Conservation (phyloP, 202 grass and related monocot species). For the Zizania palustris region DNA sequence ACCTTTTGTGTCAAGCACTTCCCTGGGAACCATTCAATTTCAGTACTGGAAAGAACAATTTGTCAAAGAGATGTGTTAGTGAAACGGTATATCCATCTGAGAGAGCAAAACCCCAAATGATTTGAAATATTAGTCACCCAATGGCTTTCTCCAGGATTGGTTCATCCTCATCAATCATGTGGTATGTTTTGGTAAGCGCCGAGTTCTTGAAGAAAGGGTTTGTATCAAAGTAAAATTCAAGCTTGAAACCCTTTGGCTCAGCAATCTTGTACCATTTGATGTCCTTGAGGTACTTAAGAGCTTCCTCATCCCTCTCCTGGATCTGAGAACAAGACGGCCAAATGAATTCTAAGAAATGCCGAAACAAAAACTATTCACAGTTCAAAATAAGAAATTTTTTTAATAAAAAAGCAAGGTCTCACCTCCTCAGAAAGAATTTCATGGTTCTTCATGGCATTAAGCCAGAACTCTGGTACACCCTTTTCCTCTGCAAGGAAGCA, state of each 20-base stretch:
- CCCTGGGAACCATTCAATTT: constrained; percentile 90
- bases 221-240: constrained; percentile 81
- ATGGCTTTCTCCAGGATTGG: constrained; percentile 98
- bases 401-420: background rate
- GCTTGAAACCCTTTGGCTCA: constrained; percentile 94
- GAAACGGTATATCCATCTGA: background rate
- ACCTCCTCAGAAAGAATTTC: constrained; percentile 95
- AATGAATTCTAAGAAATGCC: background rate
- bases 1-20: constrained; percentile 98
- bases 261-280: constrained; percentile 90
- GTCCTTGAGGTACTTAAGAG: constrained; percentile 93
- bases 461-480: constrained; percentile 95
- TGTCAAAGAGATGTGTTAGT: constrained; percentile 5
- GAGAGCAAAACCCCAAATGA: background rate
- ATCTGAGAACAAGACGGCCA: constrained; percentile 53
- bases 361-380: background rate
- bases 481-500: constrained; percentile 52
- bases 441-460: constrained; percentile 94
- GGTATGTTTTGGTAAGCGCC: constrained; percentile 89
- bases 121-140: constrained; percentile 51
- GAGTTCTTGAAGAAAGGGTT: constrained; percentile 92
- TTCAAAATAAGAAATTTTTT: background rate
- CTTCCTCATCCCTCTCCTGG: constrained; percentile 95
- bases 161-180: constrained; percentile 99
- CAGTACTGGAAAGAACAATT: constrained; percentile 55